Percentiles rank a stretch among this genome's conserved stretches.
These are phyloP conservation scores for Aspergillus bombycis DNA, from an alignment of 2,329 filamentous ascomycete species.

Conservation along the genomic window DNA sequence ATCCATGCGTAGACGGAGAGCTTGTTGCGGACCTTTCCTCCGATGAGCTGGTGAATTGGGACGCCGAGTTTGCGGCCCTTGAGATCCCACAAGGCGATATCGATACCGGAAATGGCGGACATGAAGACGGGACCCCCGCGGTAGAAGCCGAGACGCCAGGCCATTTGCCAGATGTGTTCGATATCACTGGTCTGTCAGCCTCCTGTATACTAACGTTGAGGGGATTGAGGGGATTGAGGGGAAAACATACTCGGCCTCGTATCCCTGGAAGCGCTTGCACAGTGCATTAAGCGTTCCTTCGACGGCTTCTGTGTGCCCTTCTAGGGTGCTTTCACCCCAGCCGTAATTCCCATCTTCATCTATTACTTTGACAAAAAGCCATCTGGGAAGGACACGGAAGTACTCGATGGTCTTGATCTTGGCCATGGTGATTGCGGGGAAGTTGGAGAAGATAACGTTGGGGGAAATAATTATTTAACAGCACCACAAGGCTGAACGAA, in stretches of 20 bases:
- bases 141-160: conserved; percentile 74
- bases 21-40: conserved; percentile 71
- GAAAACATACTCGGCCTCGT: conserved; percentile 68
- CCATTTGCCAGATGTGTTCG: conserved; percentile 77
- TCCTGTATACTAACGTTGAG: neutral
- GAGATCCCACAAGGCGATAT: conserved; percentile 80
- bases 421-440: conserved; percentile 51
- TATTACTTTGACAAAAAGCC: conserved; percentile 77
- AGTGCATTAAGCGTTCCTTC: conserved; percentile 73
- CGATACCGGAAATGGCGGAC: conserved; percentile 75
- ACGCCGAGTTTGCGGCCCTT: conserved; percentile 68
- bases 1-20: conserved; percentile 79
- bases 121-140: conserved; percentile 79
- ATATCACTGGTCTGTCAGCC: conserved; percentile 60
- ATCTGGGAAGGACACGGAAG: conserved; percentile 73
- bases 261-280: conserved; percentile 63
- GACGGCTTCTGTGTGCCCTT: conserved; percentile 73
- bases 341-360: conserved; percentile 67
- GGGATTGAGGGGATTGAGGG: neutral
- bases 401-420: conserved; percentile 71
- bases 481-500: neutral
- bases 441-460: neutral
- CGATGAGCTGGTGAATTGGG: conserved; percentile 73
- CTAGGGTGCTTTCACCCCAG: conserved; percentile 75
- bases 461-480: neutral